Percentiles rank a stretch among this genome's conserved stretches.
Evolutionary conservation across 768 basidiomycete species (phyloP).

Genomic region (Mycena chlorophos): DNA sequence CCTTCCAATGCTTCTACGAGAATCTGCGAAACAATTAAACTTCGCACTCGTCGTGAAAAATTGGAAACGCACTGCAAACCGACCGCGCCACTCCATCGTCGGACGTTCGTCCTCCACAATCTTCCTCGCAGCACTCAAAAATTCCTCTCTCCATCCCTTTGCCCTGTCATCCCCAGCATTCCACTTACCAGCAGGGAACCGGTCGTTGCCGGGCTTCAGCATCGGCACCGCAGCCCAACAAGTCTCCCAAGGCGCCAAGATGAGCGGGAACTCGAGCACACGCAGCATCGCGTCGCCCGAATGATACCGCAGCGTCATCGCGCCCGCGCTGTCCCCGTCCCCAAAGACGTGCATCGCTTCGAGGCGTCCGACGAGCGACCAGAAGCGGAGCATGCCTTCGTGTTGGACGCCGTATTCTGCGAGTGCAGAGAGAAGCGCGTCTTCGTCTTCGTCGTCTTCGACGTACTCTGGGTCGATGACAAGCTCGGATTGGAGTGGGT

Average conservation of each 20-base stretch:
- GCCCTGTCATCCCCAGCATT: not conserved
- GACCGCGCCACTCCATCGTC: not conserved
- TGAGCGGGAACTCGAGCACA: not conserved
- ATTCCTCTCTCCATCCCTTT: not conserved
- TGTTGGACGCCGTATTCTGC: not conserved
- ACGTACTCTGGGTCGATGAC: not conserved
- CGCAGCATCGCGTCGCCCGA: not conserved
- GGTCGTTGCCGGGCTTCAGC: not conserved
- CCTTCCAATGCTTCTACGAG: too few relatives aligned
- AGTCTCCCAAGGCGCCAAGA: not conserved
- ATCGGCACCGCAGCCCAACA: not conserved
- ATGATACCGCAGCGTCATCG: not conserved
- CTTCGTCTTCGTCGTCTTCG: not conserved
- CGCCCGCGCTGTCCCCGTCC: not conserved
- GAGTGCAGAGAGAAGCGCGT: not conserved
- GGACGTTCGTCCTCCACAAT: not conserved
- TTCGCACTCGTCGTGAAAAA: too few relatives aligned
- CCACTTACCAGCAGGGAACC: not conserved
- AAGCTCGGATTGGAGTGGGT: not conserved
- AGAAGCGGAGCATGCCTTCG: not conserved
- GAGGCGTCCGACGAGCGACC: not conserved
- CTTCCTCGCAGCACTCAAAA: not conserved
- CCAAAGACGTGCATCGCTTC: not conserved
- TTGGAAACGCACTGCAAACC: not conserved
- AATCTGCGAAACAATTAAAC: too few relatives aligned